Evolutionary conservation across 2,329 filamentous ascomycete species (phyloP), one percentile per base, ranked within the genome.

Genomic region (Fragosphaeria purpurea): DNA sequence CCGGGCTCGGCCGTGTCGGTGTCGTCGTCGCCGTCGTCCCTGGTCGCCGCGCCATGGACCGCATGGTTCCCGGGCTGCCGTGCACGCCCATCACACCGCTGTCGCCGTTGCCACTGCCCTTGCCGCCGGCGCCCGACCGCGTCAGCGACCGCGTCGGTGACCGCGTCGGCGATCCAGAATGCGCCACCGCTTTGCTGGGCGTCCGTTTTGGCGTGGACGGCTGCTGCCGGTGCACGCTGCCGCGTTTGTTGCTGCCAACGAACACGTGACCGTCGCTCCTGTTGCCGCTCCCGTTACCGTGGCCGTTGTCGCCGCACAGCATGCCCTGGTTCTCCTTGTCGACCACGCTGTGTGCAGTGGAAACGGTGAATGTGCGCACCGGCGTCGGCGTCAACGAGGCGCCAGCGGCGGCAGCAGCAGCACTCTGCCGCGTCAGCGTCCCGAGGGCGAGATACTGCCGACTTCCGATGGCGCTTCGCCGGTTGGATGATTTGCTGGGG

Each of bases 361-460:
- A 22, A 22, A 22, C 22, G 22, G 22, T 22, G 22, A 22, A 22
- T 22, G 22, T 22, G 22, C 22, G 22, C 22, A 22, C 22, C 22
- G 22, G 22, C 22, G 22, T 22, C 22, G 22, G 22, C 22, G 22
- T 22, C 22, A 22, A 22, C 22, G 22, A 22, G 22, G 22, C 22
- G 22, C 22, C 22, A 22, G 22, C 22, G 22, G 22, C 22, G 22
- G 22, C 22, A 22, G 22, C 22, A 22, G 22, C 22, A 22, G 22
- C 22, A 22, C 22, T 22, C 22, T 22, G 22, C 22, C 22, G 22
- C 22, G 22, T 22, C 22, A 22, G 22, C 22, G 22, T 22, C 8
- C 55, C 55, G 6, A 57, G 49, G 7, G 56, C 41, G 39, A 56
- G 46, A 48, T 57, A 57, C 50, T 56, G 51, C 9, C 51, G 52